Conservation (phyloP, 1,284 basidiomycete genomes). For the Cutaneotrichosporon dermatis region DNA sequence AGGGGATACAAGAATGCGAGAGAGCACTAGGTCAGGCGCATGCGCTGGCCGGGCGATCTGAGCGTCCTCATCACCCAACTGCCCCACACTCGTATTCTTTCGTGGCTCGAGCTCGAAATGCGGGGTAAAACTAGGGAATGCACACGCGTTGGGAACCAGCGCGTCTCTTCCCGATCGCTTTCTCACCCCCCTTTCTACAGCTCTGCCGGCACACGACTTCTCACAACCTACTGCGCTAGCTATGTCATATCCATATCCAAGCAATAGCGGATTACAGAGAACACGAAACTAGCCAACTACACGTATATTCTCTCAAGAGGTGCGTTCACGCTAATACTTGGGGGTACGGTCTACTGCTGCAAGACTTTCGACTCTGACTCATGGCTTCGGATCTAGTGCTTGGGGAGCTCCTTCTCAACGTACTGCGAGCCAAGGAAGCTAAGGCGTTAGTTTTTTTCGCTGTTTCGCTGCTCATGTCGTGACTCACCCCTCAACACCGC, state of each 20-base stretch:
- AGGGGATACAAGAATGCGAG: too few relatives aligned
- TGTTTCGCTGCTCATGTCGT: too few relatives aligned
- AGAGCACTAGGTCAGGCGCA: too few relatives aligned
- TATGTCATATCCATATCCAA: conserved; percentile 1
- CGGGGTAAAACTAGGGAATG: too few relatives aligned
- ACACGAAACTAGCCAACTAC: neutral
- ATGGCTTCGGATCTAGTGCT: conserved; percentile 15
- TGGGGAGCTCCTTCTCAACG: conserved; percentile 38
- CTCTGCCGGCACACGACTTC: too few relatives aligned
- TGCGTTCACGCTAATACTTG: neutral
- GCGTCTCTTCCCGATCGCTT: too few relatives aligned
- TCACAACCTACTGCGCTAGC: neutral
- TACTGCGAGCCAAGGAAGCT: conserved; percentile 41
- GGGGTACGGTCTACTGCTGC: neutral
- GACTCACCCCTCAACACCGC: conserved; percentile 65
- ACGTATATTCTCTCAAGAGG: neutral
- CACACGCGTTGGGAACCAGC: too few relatives aligned
- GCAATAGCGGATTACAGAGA: neutral
- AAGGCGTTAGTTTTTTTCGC: neutral
- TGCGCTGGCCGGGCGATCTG: too few relatives aligned
- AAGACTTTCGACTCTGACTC: neutral
- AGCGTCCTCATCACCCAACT: too few relatives aligned
- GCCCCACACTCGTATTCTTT: too few relatives aligned
- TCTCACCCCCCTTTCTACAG: too few relatives aligned
- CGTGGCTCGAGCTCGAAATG: too few relatives aligned